A percentile compares a stretch with the other conserved stretches of the same genome.
Conservation (phyloP, 306 rosid species). For the Urtica urens region DNA sequence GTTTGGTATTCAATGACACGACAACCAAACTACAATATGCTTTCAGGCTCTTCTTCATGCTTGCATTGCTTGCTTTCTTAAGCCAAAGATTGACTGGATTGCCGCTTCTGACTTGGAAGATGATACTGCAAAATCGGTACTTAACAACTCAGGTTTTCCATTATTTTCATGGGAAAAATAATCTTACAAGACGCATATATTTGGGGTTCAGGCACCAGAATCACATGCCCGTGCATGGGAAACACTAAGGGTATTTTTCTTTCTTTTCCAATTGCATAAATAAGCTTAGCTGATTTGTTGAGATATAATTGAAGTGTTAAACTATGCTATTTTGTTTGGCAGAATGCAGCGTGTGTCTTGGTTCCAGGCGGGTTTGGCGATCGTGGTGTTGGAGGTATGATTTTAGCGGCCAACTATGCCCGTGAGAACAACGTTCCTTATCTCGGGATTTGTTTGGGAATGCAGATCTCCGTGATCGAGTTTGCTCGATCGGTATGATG, state of each 20-base stretch:
- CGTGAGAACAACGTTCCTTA: conserved; percentile 92
- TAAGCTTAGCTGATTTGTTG: too few species aligned
- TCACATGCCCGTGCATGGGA: conserved; percentile 84
- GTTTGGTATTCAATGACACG: too few species aligned
- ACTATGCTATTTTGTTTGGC: conserved; percentile 9
- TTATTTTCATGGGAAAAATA: conserved; percentile 7
- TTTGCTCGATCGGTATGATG: conserved; percentile 82
- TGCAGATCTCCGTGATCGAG: conserved; percentile 95
- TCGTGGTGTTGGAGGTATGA: conserved; percentile 94
- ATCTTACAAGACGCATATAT: conserved; percentile 15
- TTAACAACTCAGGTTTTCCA: conserved; percentile 10
- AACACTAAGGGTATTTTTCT: conserved; percentile 56
- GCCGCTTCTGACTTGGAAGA: conserved; percentile 99
- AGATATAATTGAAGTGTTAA: background rate
- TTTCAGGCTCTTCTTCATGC: conserved; percentile 97
- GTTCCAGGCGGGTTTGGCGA: conserved; percentile 99
- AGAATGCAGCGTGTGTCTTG: conserved; percentile 87
- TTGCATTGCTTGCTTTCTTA: conserved; percentile 68
- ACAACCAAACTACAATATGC: too few species aligned
- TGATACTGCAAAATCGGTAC: conserved; percentile 65
- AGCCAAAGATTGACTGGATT: conserved; percentile 91
- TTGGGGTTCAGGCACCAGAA: conserved; percentile 64
- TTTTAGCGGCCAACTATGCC: conserved; percentile 94
- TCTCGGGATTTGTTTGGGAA: conserved; percentile 97
- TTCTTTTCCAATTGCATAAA: background rate